phyloP scores from a whole-genome alignment of 805 yeast species.

The Cephaloascus albidus region DNA sequence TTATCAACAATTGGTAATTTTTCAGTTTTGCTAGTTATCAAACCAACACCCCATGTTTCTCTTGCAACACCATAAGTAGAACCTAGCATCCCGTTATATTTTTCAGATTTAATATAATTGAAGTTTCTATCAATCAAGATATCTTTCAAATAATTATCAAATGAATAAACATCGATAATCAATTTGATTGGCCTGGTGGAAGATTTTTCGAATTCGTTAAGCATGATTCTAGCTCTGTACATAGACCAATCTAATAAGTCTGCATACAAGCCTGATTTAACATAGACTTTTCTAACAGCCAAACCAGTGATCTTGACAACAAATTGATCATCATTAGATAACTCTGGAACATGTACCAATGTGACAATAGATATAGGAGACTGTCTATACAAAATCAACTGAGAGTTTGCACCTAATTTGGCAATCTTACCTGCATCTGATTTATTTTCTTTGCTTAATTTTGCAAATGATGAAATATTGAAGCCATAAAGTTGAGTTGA shows the following conservation, averaged over 20 bases:
- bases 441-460: conserved; percentile 11
- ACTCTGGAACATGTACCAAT: conserved; percentile 22
- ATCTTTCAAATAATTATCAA: conserved; percentile 31
- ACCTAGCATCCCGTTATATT: conserved; percentile 10
- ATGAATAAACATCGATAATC: conserved; percentile 40
- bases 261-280: conserved; percentile 51
- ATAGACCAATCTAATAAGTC: conserved; percentile 58
- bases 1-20: not conserved
- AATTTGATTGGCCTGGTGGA: conserved; percentile 24
- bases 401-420: conserved; percentile 37
- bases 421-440: conserved; percentile 15
- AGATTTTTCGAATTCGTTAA: conserved; percentile 17
- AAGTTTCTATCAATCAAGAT: conserved; percentile 35
- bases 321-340: conserved; percentile 29
- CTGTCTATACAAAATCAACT: conserved; percentile 53
- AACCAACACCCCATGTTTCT: conserved; percentile 28
- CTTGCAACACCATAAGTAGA: conserved; percentile 5
- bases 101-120: conserved; percentile 17
- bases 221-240: conserved; percentile 32
- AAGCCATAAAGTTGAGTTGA: conserved; percentile 37
- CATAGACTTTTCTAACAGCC: conserved; percentile 62
- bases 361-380: conserved; percentile 61
- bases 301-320: conserved; percentile 46
- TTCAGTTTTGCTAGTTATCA: conserved; percentile 14
- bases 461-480: conserved; percentile 39